Evolutionary conservation across 106 monocot genomes (phyloP), one percentile per base, ranked within the genome.

Genomic region (Dendrobium officinale): DNA sequence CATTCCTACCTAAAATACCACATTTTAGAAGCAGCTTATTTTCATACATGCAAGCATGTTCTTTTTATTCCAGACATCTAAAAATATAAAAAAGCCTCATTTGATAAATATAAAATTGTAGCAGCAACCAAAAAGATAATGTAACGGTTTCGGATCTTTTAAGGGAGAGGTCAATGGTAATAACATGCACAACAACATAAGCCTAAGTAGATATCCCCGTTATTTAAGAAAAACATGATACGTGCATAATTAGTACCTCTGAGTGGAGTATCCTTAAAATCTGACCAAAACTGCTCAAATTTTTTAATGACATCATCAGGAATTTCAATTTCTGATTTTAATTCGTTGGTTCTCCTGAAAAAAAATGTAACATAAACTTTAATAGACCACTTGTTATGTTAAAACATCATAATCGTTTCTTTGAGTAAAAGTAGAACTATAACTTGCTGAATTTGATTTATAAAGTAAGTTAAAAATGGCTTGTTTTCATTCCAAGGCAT

Each of bases 211-310:
- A 45, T 44, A 43, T 15, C 29, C 42, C 20, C 13, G 6, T 42
- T 44, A 74, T 1, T 51, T 49, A n/a, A 75, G 0, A 27, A 26
- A 76, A 51, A 72, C 24, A 78, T 44, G 27, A 77, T 83, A 72
- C 26, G 42, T 73, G 42, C n/a, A 61, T 67, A 70, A 59, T 22
- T 54, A 59, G 61, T 77, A 99, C 99, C 93, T 91, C 88, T 90
- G 72, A 99, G 58, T 79, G 95, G 95, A 67, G 78, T 87, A 41
- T 86, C 85, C 86, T 79, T 88, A 37, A 86, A 91, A 59, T 88
- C 82, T 81, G 78, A 85, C 99, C 99, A 99, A 55, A 99, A 99
- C 67, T 91, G 81, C 78, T 95, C 85, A 84, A 99, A 95, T 78
- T 85, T 88, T 49, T 88, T 87, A 43, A 91, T 85, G 59, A 91